Base-by-base conservation (phyloP, 1,284 basidiomycete genomes). In the Ustilago crameri region DNA sequence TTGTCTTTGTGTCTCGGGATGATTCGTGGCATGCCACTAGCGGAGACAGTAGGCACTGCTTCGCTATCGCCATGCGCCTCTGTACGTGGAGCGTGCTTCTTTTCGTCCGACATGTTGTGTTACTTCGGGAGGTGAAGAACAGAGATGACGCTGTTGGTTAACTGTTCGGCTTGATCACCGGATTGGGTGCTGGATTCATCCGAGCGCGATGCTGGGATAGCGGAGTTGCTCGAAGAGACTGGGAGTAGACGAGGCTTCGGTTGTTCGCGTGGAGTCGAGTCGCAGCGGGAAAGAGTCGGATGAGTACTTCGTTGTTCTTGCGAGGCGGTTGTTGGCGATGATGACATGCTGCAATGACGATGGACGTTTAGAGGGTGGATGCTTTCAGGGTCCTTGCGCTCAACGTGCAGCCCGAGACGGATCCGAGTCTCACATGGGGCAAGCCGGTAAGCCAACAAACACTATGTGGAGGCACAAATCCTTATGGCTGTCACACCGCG, bases 21-120 rank as follows among this genome's bases (percentile, higher is more conserved):
- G 55, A 79, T 55, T 12, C 75, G 46, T 0, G 77, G 77, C 70
- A 77, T 77, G 3, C 77, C 77, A 3, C 73, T 74, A 0, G 77
- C 73, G 0, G 74, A 76, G n/a, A 66, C 75, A 15, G 77, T 75
- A 0, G 77, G 70, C 1, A 71, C 41, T 0, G 74, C 68, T 15
- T 78, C 69, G 14, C 41, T 48, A 32, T 60, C 44, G 7, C 45
- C 62, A 2, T 10, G 41, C 9, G 43, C 42, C 10, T 44, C 34
- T n/a, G 61, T 72, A 20, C 51, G 55, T 12, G 64, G 62, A 22
- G 61, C 37, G 20, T 62, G 55, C 41, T 56, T 51, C 14, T 53
- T 40, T 12, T 67, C 55, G 55, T 58, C 46, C 40, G 52, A 44
- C 37, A 42, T 42, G 9, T 42, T 42, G 9, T 15, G 15, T 24